phyloP scores from a whole-genome alignment of 306 rosid genomes.

The Fragaria ananassa region DNA sequence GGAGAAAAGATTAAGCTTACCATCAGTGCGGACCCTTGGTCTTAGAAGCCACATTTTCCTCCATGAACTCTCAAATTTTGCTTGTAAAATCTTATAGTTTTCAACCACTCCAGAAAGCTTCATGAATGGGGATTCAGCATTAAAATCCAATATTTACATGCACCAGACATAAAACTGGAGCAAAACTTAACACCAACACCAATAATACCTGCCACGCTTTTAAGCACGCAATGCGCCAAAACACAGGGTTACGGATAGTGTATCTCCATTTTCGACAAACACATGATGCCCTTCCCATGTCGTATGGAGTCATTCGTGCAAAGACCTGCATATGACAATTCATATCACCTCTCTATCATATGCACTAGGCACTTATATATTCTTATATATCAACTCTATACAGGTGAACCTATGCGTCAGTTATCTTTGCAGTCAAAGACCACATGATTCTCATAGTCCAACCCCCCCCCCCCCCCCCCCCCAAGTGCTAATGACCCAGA shows the following conservation, averaged over 20 bases:
- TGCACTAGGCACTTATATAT: neutral
- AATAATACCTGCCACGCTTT: constrained; percentile 97
- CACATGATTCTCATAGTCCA: neutral
- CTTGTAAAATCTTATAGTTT: constrained; percentile 74
- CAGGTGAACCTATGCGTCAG: neutral
- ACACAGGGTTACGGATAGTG: constrained; percentile 82
- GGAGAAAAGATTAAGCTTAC: constrained; percentile 36
- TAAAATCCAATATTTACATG: constrained; percentile 23
- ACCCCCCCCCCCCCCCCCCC: too few species aligned
- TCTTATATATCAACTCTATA: neutral
- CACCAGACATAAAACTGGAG: constrained; percentile 15
- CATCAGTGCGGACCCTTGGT: constrained; percentile 90
- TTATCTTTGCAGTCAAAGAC: neutral
- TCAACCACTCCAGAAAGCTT: constrained; percentile 73
- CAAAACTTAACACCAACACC: constrained; percentile 14
- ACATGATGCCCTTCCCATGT: constrained; percentile 82
- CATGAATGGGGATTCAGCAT: constrained; percentile 27
- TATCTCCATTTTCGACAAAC: constrained; percentile 96
- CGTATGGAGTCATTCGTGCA: constrained; percentile 77
- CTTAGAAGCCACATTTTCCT: constrained; percentile 90
- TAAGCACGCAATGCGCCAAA: constrained; percentile 91
- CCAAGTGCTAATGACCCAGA: neutral
- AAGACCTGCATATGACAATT: constrained; percentile 50
- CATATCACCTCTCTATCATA: neutral
- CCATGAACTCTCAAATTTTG: constrained; percentile 78